Percentiles rank a stretch among this genome's conserved stretches.
phyloP scores from a whole-genome alignment of 192 early-diverging fungal species.

The Mortierella hygrophila region DNA sequence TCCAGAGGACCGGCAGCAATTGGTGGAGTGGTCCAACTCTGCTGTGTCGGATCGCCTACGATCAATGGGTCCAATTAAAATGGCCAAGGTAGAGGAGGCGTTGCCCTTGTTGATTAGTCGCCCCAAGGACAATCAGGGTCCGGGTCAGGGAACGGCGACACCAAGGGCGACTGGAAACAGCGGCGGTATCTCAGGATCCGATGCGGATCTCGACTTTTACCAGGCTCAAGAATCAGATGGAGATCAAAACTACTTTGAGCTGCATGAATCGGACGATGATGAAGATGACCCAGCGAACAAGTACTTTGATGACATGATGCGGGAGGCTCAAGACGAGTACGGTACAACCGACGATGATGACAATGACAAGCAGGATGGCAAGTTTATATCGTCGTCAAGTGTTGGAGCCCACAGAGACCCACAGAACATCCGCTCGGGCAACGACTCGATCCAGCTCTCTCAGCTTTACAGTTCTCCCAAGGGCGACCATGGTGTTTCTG shows the following conservation, averaged over 20 bases:
- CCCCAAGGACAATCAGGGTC: not conserved
- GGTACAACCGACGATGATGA: not conserved
- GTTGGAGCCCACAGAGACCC: not conserved
- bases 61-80: not conserved
- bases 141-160: not conserved
- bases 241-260: not conserved
- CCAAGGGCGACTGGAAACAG: not conserved
- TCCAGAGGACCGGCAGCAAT: not conserved
- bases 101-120: not conserved
- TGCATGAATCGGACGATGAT: not conserved
- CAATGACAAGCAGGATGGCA: not conserved
- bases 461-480: not conserved
- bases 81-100: not conserved
- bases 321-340: slow-evolving; percentile 6
- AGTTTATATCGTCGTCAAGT: not conserved
- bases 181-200: not conserved
- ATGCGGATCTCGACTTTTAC: not conserved
- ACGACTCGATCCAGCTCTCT: not conserved
- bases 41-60: not conserved
- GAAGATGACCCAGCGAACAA: not conserved
- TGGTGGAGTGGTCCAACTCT: not conserved
- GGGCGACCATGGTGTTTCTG: not conserved
- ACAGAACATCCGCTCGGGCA: not conserved
- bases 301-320: not conserved
- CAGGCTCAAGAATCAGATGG: not conserved